Evolutionary conservation across 192 early-diverging fungal species (phyloP).

Genomic region (Nowakowskiella sp.): DNA sequence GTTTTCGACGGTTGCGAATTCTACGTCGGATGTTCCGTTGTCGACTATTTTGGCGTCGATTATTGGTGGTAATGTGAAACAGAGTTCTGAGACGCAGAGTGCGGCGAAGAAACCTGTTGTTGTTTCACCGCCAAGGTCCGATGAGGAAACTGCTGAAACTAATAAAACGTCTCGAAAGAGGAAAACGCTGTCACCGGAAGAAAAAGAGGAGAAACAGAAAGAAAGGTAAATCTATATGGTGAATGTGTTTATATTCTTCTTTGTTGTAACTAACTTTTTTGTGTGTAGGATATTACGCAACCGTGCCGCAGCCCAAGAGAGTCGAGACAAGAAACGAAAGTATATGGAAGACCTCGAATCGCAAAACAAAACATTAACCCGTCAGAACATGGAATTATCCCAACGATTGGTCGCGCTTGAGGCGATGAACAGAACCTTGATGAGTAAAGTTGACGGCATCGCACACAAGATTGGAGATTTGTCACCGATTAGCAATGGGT

Average conservation of each 20-base stretch:
- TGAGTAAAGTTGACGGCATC: conserved; percentile 7
- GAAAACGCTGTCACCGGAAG: conserved; percentile 14
- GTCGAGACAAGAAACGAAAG: conserved; percentile 65
- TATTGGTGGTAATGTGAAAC: too few relatives aligned
- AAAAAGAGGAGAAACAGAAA: conserved; percentile 19
- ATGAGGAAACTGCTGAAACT: too few relatives aligned
- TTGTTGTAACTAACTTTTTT: background rate
- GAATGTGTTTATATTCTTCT: background rate
- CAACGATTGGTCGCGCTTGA: conserved; percentile 11
- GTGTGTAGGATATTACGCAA: conserved; percentile 54
- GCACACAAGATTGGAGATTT: too few relatives aligned
- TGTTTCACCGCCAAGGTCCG: too few relatives aligned
- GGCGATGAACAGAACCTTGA: conserved; percentile 9
- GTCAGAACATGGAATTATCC: conserved; percentile 8
- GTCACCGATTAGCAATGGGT: too few relatives aligned
- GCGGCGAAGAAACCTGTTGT: too few relatives aligned
- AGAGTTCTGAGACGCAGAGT: too few relatives aligned
- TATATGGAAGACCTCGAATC: conserved; percentile 45
- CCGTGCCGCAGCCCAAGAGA: conserved; percentile 66
- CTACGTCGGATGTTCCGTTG: too few relatives aligned
- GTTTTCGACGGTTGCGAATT: too few relatives aligned
- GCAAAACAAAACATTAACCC: conserved; percentile 8
- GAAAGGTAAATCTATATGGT: conserved; percentile 6
- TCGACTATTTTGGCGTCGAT: too few relatives aligned
- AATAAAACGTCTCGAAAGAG: too few relatives aligned